Percentiles rank a stretch among this genome's conserved stretches.
Evolutionary conservation across 192 early-diverging fungal species (phyloP).

Genomic region (Geranomyces michiganensis): DNA sequence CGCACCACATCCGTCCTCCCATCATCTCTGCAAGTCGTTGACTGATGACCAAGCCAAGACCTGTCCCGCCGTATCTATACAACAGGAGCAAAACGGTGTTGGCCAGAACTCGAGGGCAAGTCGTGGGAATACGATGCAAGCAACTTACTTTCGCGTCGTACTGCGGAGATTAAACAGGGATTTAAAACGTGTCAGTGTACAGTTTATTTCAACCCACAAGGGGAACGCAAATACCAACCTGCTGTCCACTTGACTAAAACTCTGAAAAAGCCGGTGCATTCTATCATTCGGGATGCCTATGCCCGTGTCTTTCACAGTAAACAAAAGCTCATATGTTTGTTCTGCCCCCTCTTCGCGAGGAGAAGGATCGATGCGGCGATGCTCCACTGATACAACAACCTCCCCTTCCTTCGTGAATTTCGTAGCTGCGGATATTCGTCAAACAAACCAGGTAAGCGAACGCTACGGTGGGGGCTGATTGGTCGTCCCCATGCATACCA

Average conservation of each 20-base stretch:
- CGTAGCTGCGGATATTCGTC: background rate
- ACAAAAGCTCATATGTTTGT: background rate
- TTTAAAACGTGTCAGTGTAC: too few relatives aligned
- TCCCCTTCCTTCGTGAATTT: constrained; percentile 14
- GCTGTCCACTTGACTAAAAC: constrained; percentile 77
- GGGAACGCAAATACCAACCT: too few relatives aligned
- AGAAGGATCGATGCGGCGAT: background rate
- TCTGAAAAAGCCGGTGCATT: constrained; percentile 71
- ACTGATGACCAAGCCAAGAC: constrained; percentile 78
- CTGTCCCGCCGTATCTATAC: constrained; percentile 71
- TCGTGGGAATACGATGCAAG: too few relatives aligned
- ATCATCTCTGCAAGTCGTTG: constrained; percentile 74
- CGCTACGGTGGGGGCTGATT: too few relatives aligned
- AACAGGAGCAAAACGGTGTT: too few relatives aligned
- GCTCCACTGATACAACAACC: constrained; percentile 7
- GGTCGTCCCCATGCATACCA: too few relatives aligned
- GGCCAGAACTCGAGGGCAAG: too few relatives aligned
- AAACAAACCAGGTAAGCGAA: too few relatives aligned
- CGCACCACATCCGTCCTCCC: constrained; percentile 80
- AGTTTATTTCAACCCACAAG: too few relatives aligned
- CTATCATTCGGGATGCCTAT: constrained; percentile 23
- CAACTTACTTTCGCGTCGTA: too few relatives aligned
- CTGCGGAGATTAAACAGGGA: too few relatives aligned
- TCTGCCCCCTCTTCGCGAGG: background rate
- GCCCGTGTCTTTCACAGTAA: constrained; percentile 73